Evolutionary conservation across 2,329 filamentous ascomycete genomes (phyloP).

Genomic region (Colletotrichum tropicicola): DNA sequence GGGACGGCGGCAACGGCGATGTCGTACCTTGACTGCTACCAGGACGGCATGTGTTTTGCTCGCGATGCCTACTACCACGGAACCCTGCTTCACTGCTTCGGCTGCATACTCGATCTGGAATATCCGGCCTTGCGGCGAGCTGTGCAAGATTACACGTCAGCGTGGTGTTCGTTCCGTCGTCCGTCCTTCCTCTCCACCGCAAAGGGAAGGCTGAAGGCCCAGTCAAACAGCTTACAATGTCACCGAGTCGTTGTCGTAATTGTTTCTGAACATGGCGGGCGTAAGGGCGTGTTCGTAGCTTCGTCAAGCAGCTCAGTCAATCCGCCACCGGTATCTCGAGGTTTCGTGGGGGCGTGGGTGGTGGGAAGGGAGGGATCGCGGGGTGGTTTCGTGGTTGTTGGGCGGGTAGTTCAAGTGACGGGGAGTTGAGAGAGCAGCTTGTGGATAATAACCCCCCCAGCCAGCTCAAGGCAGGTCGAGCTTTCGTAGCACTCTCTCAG

Average conservation of each 20-base stretch:
- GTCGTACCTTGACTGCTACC: slow-evolving; percentile 88
- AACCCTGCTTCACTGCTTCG: slow-evolving; percentile 99
- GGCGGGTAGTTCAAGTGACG: slow-evolving; percentile 15
- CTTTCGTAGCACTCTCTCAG: slow-evolving; percentile 36
- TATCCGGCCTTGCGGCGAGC: slow-evolving; percentile 98
- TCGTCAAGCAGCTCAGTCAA: slow-evolving; percentile 21
- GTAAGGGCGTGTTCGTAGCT: slow-evolving; percentile 26
- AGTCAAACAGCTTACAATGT: slow-evolving; percentile 81
- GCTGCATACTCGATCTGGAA: slow-evolving; percentile 99
- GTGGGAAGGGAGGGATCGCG: slow-evolving; percentile 15
- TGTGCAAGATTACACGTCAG: slow-evolving; percentile 46
- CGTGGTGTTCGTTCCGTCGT: not conserved
- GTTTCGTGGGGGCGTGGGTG: not conserved
- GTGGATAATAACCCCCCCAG: slow-evolving; percentile 27
- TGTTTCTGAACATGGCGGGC: slow-evolving; percentile 91
- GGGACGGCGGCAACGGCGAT: not conserved
- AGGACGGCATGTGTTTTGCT: slow-evolving; percentile 98
- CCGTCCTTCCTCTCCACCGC: not conserved
- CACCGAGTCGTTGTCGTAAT: slow-evolving; percentile 99
- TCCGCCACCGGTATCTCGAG: not conserved
- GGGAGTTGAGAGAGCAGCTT: slow-evolving; percentile 19
- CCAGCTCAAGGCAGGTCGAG: slow-evolving; percentile 41
- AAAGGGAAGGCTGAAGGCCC: slow-evolving; percentile 10
- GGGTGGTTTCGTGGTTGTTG: slow-evolving; percentile 28
- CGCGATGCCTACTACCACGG: slow-evolving; percentile 94